Evolutionary conservation across 441 rosid species (phyloP), one percentile per base, ranked within the genome.

Genomic region (Pelargonium australe): DNA sequence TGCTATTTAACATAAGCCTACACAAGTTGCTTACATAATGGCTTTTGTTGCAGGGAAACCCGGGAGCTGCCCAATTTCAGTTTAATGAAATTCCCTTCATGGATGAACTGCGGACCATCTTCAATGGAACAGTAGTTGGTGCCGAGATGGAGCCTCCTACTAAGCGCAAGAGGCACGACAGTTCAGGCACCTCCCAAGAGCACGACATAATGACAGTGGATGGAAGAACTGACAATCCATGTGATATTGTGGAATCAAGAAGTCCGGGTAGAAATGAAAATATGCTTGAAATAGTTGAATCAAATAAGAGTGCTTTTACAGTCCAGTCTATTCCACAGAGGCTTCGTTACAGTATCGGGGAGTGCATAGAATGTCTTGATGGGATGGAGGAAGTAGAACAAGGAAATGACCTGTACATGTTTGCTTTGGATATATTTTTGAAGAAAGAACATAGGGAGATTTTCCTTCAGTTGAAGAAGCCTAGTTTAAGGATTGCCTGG

Each of bases 331-430:
- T 31, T 31, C 37, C 40, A 4, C 65, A 77, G 16, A 70, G 14
- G 75, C 71, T 43, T 28, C 47, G 11, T 58, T 83, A 73, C 34
- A 76, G 73, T 10, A 78, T 85, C n/a, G 82, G 82, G 2, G 83
- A 80, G 68, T 83, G 85, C 74, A 81, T 78, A 0, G 80, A 81
- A 44, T 73, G 85, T 76, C 82, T 85, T 57, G 87, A 85, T 65
- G 31, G 71, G 55, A 78, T 85, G 85, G 79, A 73, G 43, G 84
- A 83, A 68, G 70, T 81, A 57, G 84, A 80, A 68, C 76, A 77
- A 77, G 85, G 85, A 3, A 70, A 82, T 75, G 81, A 78, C 63
- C 78, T 81, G 37, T 80, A 83, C 77, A 37, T 85, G 72, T 78
- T 80, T 62, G 87, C 87, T 0, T 67, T 81, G 68, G 87, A 81